Percentiles rank a stretch among this genome's conserved stretches.
Conservation (phyloP, 129 eudicot species). For the Artemisia annua region DNA sequence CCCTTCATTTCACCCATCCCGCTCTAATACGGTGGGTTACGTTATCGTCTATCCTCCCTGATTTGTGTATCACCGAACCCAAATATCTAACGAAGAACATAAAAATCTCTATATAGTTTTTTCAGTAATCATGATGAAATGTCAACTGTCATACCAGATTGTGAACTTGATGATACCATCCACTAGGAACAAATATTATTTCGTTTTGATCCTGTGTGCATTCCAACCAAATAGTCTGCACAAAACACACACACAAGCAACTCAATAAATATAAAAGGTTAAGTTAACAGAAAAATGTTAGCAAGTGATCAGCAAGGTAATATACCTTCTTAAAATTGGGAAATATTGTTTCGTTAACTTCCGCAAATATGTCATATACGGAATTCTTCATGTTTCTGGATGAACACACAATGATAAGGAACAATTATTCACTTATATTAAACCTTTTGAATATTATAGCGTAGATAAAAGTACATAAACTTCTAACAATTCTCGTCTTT, state of each 20-base stretch:
- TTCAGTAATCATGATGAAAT: no score
- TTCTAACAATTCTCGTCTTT: not conserved
- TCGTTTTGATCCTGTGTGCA: conserved; percentile 83
- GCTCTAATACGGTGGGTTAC: no score
- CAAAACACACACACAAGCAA: conserved; percentile 18
- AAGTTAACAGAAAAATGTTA: conserved; percentile 2
- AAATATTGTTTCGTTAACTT: conserved; percentile 54
- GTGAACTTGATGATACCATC: conserved; percentile 99
- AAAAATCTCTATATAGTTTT: not conserved
- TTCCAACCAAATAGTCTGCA: conserved; percentile 87
- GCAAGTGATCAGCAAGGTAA: conserved; percentile 11
- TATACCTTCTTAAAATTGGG: conserved; percentile 69
- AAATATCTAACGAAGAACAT: no score
- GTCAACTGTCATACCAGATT: conserved; percentile 62
- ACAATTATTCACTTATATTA: not conserved
- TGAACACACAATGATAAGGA: conserved; percentile 11
- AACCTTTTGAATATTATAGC: not conserved
- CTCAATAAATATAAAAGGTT: conserved; percentile 2
- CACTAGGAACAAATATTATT: conserved; percentile 90
- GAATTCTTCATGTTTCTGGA: conserved; percentile 76
- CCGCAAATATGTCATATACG: conserved; percentile 80
- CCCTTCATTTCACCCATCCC: no score
- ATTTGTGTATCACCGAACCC: no score
- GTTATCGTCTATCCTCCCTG: no score
- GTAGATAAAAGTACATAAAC: conserved; percentile 6